Evolutionary conservation across 768 basidiomycete genomes (phyloP).

Genomic region (Candolleomyces eurysporus): DNA sequence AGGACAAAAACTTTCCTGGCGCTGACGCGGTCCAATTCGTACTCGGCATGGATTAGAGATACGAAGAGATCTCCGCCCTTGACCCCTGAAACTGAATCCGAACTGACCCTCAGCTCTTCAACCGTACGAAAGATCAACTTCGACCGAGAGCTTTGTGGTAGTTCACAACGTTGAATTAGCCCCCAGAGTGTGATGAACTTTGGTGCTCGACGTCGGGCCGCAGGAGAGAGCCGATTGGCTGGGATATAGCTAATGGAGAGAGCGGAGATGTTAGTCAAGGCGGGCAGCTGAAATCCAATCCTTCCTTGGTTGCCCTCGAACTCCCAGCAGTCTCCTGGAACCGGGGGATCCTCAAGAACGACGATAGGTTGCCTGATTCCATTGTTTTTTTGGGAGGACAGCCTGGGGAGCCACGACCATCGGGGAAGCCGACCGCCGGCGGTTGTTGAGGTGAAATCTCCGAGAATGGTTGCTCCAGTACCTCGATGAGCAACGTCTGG

Average conservation of each 20-base stretch:
- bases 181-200: not conserved
- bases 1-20: too few relatives aligned
- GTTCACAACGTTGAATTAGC: not conserved
- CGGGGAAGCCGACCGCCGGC: too few relatives aligned
- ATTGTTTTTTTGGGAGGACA: too few relatives aligned
- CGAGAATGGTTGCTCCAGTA: too few relatives aligned
- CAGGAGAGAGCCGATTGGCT: not conserved
- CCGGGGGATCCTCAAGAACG: not conserved
- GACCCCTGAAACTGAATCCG: not conserved
- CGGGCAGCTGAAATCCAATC: not conserved
- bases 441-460: too few relatives aligned
- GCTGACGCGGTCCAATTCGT: too few relatives aligned
- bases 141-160: not conserved
- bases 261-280: not conserved
- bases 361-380: not conserved
- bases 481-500: too few relatives aligned
- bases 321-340: not conserved
- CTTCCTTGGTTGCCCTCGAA: not conserved
- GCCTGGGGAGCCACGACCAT: too few relatives aligned
- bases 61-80: too few relatives aligned
- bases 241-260: not conserved
- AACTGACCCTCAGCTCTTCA: not conserved
- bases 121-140: not conserved
- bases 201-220: not conserved
- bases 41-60: too few relatives aligned